phyloP scores from a whole-genome alignment of 1,139 yeast species.

The Kodamaea plutei region DNA sequence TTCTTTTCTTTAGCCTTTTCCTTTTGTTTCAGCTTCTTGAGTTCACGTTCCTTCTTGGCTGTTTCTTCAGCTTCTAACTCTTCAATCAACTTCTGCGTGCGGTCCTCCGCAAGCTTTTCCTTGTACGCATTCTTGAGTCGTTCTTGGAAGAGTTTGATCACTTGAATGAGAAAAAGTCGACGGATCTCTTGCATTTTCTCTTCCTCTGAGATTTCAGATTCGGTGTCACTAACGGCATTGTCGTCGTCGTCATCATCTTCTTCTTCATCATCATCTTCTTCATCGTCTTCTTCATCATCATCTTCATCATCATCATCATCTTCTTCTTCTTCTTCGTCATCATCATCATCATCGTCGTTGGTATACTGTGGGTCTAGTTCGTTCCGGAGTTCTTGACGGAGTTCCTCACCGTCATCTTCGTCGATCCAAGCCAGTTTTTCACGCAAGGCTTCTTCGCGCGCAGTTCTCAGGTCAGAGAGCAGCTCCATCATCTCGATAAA shows the following conservation, averaged over 20 bases:
- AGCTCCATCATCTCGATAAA: slow-evolving; percentile 78
- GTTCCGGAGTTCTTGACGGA: slow-evolving; percentile 6
- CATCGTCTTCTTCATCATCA: slow-evolving; percentile 26
- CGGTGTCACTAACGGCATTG: slow-evolving; percentile 31
- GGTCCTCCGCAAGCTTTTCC: slow-evolving; percentile 69
- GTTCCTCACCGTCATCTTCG: slow-evolving; percentile 20
- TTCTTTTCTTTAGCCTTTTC: slow-evolving; percentile 80
- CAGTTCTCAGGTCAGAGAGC: slow-evolving; percentile 55
- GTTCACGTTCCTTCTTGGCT: slow-evolving; percentile 65
- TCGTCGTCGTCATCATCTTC: slow-evolving; percentile 25
- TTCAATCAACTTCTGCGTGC: slow-evolving; percentile 66
- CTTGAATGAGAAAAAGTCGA: slow-evolving; percentile 69
- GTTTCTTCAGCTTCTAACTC: slow-evolving; percentile 78
- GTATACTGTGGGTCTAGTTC: neutral
- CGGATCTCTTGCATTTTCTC: slow-evolving; percentile 74
- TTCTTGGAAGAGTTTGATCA: slow-evolving; percentile 69
- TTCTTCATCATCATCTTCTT: slow-evolving; percentile 30
- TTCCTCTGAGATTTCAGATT: slow-evolving; percentile 52
- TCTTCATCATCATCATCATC: slow-evolving; percentile 25
- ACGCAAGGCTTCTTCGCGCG: slow-evolving; percentile 39
- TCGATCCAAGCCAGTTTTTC: slow-evolving; percentile 22
- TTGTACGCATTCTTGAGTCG: slow-evolving; percentile 69
- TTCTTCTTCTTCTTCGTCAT: slow-evolving; percentile 21
- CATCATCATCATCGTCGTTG: slow-evolving; percentile 17
- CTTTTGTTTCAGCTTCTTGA: slow-evolving; percentile 65